Evolutionary conservation across 75 land plant species (phyloP), one percentile per base, ranked within the genome.

Genomic region (Picea sitchensis): DNA sequence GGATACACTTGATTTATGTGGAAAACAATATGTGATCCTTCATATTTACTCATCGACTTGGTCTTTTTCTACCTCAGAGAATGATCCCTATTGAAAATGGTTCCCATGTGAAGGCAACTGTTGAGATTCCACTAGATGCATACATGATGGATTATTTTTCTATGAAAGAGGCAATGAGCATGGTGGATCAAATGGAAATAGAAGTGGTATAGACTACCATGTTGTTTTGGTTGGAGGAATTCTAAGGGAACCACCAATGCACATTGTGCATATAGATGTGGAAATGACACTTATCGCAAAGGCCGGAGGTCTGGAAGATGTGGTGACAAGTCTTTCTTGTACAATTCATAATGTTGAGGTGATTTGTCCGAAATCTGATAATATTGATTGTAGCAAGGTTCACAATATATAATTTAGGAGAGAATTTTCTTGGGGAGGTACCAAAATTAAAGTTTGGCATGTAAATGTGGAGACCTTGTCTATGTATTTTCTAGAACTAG

Each of bases 211-310:
- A 89, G 98, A 95, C 71, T 95, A 95, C 78, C 98, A 93, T 54
- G 85, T 95, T 76, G 93, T 95, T 83, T 92, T 95, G 2, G 75
- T 76, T 85, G 98, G 98, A 47, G 93, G 92, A 76, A 60, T 91
- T 65, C 54, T 51, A 8, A 93, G 86, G 69, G 98, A 93, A 80
- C 93, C 98, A 32, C 91, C 98, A 20, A 86, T 95, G 93, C 88
- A 91, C 77, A 88, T 95, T 80, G 88, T 93, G 64, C 98, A 95
- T 82, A 84, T 95, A 57, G 78, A 92, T 63, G 92, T 93, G 72
- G 98, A 95, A 84, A 93, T 95, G 98, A 95, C 93, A 36, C 98
- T 95, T 61, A 90, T 95, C 77, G 98, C 98, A 81, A 95, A 95
- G 98, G 98, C 93, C 21, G 98, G 95, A 65, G 98, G 98, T 31